Percentiles rank a stretch among this genome's conserved stretches.
Conservation (phyloP, 345 rosid genomes). For the Salix caprea region DNA sequence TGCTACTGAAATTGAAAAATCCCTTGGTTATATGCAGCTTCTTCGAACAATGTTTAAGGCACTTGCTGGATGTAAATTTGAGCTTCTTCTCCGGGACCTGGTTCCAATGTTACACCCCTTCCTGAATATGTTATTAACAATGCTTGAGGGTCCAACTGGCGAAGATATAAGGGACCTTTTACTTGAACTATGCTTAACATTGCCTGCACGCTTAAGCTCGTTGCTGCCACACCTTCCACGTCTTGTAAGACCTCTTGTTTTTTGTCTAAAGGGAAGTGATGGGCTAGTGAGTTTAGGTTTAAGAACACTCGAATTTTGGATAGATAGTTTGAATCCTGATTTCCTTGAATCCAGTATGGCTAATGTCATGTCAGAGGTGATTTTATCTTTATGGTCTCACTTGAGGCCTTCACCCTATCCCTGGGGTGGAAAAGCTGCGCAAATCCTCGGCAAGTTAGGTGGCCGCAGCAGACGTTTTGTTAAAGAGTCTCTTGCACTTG, state of each 20-base stretch:
- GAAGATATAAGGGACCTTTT: conserved; percentile 90
- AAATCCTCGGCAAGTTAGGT: too few relatives aligned
- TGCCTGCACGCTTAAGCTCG: conserved; percentile 98
- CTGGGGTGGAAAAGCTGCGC: too few relatives aligned
- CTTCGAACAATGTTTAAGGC: conserved; percentile 88
- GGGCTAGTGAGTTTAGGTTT: conserved; percentile 84
- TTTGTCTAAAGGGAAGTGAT: conserved; percentile 81
- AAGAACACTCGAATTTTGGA: conserved; percentile 98
- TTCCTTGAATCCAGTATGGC: conserved; percentile 98
- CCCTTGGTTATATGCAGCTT: conserved; percentile 91
- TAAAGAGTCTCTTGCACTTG: too few relatives aligned
- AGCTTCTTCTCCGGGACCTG: conserved; percentile 80
- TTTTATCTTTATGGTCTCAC: conserved; percentile 96
- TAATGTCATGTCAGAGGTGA: conserved; percentile 93
- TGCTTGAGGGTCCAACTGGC: conserved; percentile 97
- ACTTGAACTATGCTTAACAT: conserved; percentile 83
- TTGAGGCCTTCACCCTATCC: conserved; percentile 29
- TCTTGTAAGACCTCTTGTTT: conserved; percentile 91
- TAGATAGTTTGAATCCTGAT: conserved; percentile 98
- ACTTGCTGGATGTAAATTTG: conserved; percentile 89
- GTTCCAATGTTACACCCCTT: conserved; percentile 38
- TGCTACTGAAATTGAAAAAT: conserved; percentile 90
- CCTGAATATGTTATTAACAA: conserved; percentile 61
- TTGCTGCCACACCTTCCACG: conserved; percentile 86
- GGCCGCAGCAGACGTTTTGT: too few relatives aligned